Conservation (phyloP, 768 basidiomycete species). For the Auricularia sp. region DNA sequence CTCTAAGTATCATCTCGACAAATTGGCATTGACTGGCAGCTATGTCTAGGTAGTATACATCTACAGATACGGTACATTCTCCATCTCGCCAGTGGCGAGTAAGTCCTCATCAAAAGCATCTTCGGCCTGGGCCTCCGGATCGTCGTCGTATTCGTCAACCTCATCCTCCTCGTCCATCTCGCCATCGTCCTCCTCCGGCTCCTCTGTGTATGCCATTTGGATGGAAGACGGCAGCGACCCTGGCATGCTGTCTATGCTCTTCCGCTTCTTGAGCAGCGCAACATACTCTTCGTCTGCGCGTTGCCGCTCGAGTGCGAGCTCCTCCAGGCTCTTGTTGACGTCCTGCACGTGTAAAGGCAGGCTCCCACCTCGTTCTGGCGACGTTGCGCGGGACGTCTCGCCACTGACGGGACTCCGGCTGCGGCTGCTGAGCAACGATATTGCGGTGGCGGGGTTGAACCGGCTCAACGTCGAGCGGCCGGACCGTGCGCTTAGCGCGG, state of each 20-base stretch:
- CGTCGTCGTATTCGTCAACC: slow-evolving; percentile 38
- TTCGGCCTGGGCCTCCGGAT: slow-evolving; percentile 45
- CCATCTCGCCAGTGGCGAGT: slow-evolving; percentile 75
- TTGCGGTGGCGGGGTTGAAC: slow-evolving; percentile 1
- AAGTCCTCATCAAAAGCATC: slow-evolving; percentile 74
- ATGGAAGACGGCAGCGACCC: slow-evolving; percentile 58
- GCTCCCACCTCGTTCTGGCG: slow-evolving; percentile 5
- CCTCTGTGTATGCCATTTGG: slow-evolving; percentile 38
- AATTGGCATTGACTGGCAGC: background rate
- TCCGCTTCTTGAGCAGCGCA: slow-evolving; percentile 28
- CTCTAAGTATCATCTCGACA: too few species aligned
- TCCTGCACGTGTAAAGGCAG: slow-evolving; percentile 1
- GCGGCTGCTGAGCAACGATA: background rate
- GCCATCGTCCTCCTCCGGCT: slow-evolving; percentile 24
- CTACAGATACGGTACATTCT: slow-evolving; percentile 58
- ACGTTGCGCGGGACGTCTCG: slow-evolving; percentile 1
- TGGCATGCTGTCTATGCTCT: slow-evolving; percentile 79
- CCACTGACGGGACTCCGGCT: background rate
- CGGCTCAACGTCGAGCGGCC: slow-evolving; percentile 65
- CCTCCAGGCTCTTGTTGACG: background rate
- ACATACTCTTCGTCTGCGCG: slow-evolving; percentile 29
- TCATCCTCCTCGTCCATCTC: slow-evolving; percentile 20
- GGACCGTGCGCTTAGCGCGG: slow-evolving; percentile 87
- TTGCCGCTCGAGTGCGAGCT: slow-evolving; percentile 16
- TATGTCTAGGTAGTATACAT: background rate